Conservation (phyloP, 2,329 filamentous ascomycete genomes). For the Hymenoscyphus fraxineus region DNA sequence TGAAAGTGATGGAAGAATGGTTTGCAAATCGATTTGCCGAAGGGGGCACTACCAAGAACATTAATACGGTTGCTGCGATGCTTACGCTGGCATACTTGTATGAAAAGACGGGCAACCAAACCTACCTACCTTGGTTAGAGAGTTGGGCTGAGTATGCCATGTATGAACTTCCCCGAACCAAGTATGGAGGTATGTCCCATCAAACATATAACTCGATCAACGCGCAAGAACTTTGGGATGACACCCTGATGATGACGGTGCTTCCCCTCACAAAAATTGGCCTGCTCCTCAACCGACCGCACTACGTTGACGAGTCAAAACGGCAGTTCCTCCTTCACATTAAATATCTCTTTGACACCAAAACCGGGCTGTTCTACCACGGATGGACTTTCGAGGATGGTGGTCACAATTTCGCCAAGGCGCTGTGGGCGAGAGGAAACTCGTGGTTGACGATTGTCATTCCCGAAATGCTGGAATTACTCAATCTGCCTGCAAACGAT, state of each 20-base stretch:
- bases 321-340: conserved; percentile 73
- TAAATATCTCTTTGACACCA: conserved; percentile 71
- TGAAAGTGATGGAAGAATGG: conserved; percentile 70
- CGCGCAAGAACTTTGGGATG: conserved; percentile 75
- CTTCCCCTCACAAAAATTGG: conserved; percentile 72
- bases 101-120: conserved; percentile 64
- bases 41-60: conserved; percentile 70
- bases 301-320: conserved; percentile 76
- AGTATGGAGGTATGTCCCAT: conserved; percentile 50
- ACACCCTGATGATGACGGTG: conserved; percentile 86
- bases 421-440: conserved; percentile 59
- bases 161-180: conserved; percentile 67
- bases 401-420: conserved; percentile 58
- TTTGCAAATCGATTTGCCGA: conserved; percentile 57
- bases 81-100: conserved; percentile 75
- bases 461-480: conserved; percentile 72
- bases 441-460: conserved; percentile 80
- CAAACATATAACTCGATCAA: conserved; percentile 48
- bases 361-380: conserved; percentile 73
- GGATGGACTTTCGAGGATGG: conserved; percentile 73
- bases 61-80: conserved; percentile 80
- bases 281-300: conserved; percentile 61
- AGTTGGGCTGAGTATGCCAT: conserved; percentile 80
- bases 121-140: conserved; percentile 74
- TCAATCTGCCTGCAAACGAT: conserved; percentile 57